Base-by-base conservation (phyloP, 768 basidiomycete species). In the Tephrocybe sp. region DNA sequence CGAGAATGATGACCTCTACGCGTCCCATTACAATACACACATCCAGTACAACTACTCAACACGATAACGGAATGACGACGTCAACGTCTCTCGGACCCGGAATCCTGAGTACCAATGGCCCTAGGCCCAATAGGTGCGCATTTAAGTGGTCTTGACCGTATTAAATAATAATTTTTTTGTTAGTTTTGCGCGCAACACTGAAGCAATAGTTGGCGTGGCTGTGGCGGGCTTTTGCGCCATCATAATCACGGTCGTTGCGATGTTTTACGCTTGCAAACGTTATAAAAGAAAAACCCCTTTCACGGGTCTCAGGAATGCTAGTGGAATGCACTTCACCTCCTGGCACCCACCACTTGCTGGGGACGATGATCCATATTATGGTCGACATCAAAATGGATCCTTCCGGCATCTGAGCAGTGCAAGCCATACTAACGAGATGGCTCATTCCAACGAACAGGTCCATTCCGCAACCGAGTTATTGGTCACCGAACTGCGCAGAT, bases 191-290 rank as follows among this genome's bases (percentile, higher is more conserved):
- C 64, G 61, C 17, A 69, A 73, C 45, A 73, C 71, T 2, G 69
- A 66, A 10, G 74, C 68, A 9, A 70, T 74, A 33, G 65, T 74
- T 15, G 73, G 69, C 2, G 67, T 75, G 25, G 63, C 70, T 4
- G 37, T 76, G 3, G 62, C 69, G 1, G 62, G 58, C 20, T 58
- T 65, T 2, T 36, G 63, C 38, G 54, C 54, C 25, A 56, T 74
- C 17, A 55, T 74, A 15, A 23, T 68, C 8, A 55, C 63, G 23
- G 59, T 70, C 32, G 25, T 73, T 10, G 26, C 66, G 21, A 55
- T 68, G 21, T 71, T 73, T 48, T 69, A 67, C 21, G 55, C 58
- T 1, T 74, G 73, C 46, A 60, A 58, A 42, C 57, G 64, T 20
- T 68, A 65, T 45, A 59, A 61, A 33, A 28, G 47, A 25, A 47